Evolutionary conservation across 1,284 basidiomycete species (phyloP).

Genomic region (Cerioporus squamosus): DNA sequence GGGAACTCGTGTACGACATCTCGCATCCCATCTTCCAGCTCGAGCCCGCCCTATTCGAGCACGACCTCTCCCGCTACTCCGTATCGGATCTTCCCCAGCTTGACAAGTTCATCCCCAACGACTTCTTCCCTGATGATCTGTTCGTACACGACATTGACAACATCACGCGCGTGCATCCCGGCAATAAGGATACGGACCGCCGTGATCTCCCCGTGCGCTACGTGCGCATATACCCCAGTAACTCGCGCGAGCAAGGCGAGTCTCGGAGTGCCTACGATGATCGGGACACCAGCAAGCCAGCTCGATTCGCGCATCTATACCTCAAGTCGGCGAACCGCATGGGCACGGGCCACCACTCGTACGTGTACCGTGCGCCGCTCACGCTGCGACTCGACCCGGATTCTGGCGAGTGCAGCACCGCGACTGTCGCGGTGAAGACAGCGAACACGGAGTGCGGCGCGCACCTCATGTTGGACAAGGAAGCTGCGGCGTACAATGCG

Average conservation of each 20-base stretch:
- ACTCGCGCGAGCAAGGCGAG: neutral
- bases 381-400: constrained; percentile 32
- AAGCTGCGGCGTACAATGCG: constrained; percentile 47
- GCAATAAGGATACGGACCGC: neutral
- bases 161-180: neutral
- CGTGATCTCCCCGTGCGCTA: constrained; percentile 3
- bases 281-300: neutral
- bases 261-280: neutral
- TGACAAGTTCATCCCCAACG: constrained; percentile 33
- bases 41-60: neutral
- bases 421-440: constrained; percentile 38
- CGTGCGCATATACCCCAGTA: constrained; percentile 29
- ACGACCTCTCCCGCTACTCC: constrained; percentile 1
- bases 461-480: constrained; percentile 35
- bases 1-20: neutral
- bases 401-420: constrained; percentile 24
- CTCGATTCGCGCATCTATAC: constrained; percentile 27
- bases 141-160: constrained; percentile 32
- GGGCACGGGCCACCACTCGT: constrained; percentile 38
- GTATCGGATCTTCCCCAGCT: constrained; percentile 22
- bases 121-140: constrained; percentile 35
- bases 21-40: neutral
- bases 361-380: constrained; percentile 35
- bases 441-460: constrained; percentile 22
- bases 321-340: constrained; percentile 30